Evolutionary conservation across 345 rosid genomes (phyloP).

Genomic region (Bruguiera gymnorhiza): DNA sequence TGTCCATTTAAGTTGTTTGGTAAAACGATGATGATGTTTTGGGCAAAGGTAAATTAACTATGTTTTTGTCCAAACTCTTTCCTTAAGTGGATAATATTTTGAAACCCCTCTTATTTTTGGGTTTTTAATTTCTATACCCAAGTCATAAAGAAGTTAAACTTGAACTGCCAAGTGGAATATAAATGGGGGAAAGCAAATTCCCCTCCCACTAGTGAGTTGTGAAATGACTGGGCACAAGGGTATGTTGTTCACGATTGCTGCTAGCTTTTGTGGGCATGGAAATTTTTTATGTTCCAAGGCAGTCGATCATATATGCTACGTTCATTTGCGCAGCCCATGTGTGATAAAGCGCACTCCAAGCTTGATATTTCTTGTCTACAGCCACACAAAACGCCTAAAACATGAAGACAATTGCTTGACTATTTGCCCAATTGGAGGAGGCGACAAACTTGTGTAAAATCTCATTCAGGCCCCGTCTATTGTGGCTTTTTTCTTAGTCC

Average conservation of each 20-base stretch:
- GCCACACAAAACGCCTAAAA: background rate
- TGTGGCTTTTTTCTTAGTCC: background rate
- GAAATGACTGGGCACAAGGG: background rate
- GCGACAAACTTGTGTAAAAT: background rate
- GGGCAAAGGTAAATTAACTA: background rate
- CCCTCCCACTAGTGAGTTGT: background rate
- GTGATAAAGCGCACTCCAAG: background rate
- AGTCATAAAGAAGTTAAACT: background rate
- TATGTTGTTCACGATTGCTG: too few species aligned
- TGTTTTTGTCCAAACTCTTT: background rate
- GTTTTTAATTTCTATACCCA: background rate
- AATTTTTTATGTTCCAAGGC: background rate
- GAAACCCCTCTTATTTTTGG: background rate
- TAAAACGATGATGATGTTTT: background rate
- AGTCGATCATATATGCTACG: background rate
- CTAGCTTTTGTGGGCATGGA: background rate
- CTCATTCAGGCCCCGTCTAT: background rate
- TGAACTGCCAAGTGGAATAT: background rate
- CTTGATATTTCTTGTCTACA: background rate
- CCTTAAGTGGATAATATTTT: background rate
- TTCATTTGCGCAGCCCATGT: background rate
- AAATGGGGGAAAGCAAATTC: too few species aligned
- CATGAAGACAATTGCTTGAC: background rate
- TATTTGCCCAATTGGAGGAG: background rate
- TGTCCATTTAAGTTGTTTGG: background rate